Evolutionary conservation across 441 rosid genomes (phyloP).

Genomic region (Croton setiger): DNA sequence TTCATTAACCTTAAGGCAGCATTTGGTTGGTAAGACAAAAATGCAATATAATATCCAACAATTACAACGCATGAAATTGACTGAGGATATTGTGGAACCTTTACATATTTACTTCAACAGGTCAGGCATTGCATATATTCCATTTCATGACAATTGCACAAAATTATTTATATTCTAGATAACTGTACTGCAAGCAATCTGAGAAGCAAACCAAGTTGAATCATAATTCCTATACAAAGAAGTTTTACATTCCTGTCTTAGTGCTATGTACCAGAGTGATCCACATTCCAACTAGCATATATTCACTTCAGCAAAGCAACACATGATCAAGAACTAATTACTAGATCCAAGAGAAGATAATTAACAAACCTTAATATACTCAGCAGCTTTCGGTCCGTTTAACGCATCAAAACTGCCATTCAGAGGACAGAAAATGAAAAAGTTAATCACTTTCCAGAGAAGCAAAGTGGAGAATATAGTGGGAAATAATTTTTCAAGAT

Average conservation of each 20-base stretch:
- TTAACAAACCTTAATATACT: slow-evolving; percentile 73
- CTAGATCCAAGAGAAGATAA: slow-evolving; percentile 6
- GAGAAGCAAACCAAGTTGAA: not conserved
- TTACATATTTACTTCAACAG: not conserved
- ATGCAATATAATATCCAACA: too few relatives aligned
- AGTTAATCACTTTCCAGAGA: slow-evolving; percentile 10
- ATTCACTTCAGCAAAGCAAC: not conserved
- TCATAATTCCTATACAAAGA: not conserved
- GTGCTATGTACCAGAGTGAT: not conserved
- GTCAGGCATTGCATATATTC: not conserved
- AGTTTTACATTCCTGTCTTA: not conserved
- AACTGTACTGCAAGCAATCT: not conserved
- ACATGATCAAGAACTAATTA: not conserved
- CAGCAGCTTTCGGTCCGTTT: slow-evolving; percentile 96
- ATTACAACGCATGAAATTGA: not conserved
- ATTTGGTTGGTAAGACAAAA: too few relatives aligned
- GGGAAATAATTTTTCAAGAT: not conserved
- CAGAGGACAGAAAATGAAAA: slow-evolving; percentile 4
- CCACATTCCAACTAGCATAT: not conserved
- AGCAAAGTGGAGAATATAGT: not conserved
- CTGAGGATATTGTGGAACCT: not conserved
- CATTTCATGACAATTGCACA: not conserved
- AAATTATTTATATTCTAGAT: not conserved
- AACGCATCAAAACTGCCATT: slow-evolving; percentile 70
- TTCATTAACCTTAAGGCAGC: too few relatives aligned